Evolutionary conservation across 2,329 filamentous ascomycete species (phyloP).

Genomic region (Lecanoromycetidae sp.): DNA sequence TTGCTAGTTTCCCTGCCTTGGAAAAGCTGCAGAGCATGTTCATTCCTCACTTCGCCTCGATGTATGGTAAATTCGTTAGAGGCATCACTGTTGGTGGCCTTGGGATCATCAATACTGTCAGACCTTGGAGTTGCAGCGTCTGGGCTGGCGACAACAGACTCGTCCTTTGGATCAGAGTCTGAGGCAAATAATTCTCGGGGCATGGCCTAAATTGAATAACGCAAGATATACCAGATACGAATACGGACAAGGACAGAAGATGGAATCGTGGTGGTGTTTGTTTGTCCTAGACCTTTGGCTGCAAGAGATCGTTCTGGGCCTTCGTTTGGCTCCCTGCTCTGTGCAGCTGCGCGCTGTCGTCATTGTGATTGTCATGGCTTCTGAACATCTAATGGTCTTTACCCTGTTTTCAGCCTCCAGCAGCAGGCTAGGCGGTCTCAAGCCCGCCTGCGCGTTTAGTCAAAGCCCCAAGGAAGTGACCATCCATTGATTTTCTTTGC

Average conservation of each 20-base stretch:
- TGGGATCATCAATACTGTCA: neutral
- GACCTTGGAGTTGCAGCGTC: slow-evolving; percentile 12
- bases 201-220: neutral
- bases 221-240: neutral
- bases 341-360: neutral
- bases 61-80: slow-evolving; percentile 16
- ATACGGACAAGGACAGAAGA: neutral
- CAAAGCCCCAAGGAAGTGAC: too few species aligned
- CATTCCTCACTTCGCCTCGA: slow-evolving; percentile 5
- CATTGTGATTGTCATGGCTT: neutral
- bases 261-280: neutral
- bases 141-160: slow-evolving; percentile 14
- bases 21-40: neutral
- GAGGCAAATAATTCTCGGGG: slow-evolving; percentile 11
- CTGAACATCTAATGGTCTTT: too few species aligned
- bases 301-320: neutral
- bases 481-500: too few species aligned
- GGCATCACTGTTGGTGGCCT: neutral
- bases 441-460: too few species aligned
- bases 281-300: neutral
- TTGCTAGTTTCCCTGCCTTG: slow-evolving; percentile 32
- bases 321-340: neutral
- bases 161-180: neutral
- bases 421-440: too few species aligned
- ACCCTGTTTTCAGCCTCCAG: too few species aligned